Evolutionary conservation across 108 stramenopile species (phyloP), one percentile per base, ranked within the genome.

Genomic region (Cyclotella distinguenda): DNA sequence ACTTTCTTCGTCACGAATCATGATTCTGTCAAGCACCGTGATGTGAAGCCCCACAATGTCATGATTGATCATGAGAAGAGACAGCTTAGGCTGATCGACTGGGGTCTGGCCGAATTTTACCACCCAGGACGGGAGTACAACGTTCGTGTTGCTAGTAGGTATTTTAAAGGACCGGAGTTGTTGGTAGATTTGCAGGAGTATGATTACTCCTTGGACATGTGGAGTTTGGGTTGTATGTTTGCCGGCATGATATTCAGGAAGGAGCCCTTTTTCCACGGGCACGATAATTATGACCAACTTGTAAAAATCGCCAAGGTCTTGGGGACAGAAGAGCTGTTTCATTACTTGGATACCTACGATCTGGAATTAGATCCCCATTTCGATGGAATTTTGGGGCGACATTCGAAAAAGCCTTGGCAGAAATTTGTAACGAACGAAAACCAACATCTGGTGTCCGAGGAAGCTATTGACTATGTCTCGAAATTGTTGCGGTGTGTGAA

Each of bases 31-130:
- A 48, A 55, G 98, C 99, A 99, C 80, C 83, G 99, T 53, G 99
- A 99, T 85, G 97, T 99, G 58, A 99, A 99, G 81, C 99, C 99
- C 15, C 98, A 99, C 88, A 99, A 99, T 74, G 96, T 99, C 68
- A 98, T 99, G 97, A 99, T 99, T 72, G 98, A 99, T 79, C 97
- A 98, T 73, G 97, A 96, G 50, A 94, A 97, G 65, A 78, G 97
- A 38, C 91, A 97, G 84, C 84, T 99, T 28, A 86, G 99, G 23
- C 79, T 99, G 39, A 99, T 99, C 70, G 99, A 99, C 80, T 99
- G 99, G 99, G 99, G 99, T 27, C 86, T 99, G 45, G 99, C 99
- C 1, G 99, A 99, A 81, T 98, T 99, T 60, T 99, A 99, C 71
- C 99, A 99, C 69, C 98, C 97, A 3, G 99, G 99, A 62, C 72